Evolutionary conservation across 225 moss, liverwort and hornwort genomes (phyloP), one percentile per base, ranked within the genome.

Genomic region (Asterella californica): DNA sequence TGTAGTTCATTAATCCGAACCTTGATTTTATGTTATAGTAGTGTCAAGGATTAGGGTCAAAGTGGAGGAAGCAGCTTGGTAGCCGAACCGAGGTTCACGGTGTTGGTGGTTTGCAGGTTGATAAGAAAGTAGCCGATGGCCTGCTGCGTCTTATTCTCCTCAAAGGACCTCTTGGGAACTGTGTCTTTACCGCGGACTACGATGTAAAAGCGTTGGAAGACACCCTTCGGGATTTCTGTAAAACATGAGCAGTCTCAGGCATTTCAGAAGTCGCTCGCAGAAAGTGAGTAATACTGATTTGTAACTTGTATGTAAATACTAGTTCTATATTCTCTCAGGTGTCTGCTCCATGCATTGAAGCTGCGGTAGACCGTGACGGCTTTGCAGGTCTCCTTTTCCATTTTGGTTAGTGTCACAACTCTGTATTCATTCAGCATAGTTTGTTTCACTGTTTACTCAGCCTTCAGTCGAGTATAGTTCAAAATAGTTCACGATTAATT

Each of bases 41-140:
- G 19, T 75, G 53, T 55, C 54, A 36, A 54, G 17, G 17, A 17
- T 75, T 32, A 19, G 9, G 19, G 24, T 75, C 19, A 72, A 48
- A 72, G 47, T 30, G 42, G 42, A 19, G 57, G 75, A 21, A 57
- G 2, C 36, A 52, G 52, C 30, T 10, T 57, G 33, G 54, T 54
- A 47, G 33, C 9, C 49, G 42, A 42, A 57, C 34, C 18, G 4
- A 36, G 38, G 61, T 34, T 25, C 12, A 33, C 25, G 25, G 15
- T 57, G 24, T 59, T 10, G 22, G 6, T 1, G n/a, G 34, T 78
- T 34, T 68, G 75, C 79, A 88, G 88, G 88, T 97, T 29, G 97
- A 97, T 80, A 97, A 97, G 86, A 97, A 97, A 88, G 97, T 97
- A 25, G 97, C 94, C n/a, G 94, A 97, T 80, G 97, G 97, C 33